phyloP scores from a whole-genome alignment of 495 filamentous ascomycete genomes.

The Penicillium roqueforti region DNA sequence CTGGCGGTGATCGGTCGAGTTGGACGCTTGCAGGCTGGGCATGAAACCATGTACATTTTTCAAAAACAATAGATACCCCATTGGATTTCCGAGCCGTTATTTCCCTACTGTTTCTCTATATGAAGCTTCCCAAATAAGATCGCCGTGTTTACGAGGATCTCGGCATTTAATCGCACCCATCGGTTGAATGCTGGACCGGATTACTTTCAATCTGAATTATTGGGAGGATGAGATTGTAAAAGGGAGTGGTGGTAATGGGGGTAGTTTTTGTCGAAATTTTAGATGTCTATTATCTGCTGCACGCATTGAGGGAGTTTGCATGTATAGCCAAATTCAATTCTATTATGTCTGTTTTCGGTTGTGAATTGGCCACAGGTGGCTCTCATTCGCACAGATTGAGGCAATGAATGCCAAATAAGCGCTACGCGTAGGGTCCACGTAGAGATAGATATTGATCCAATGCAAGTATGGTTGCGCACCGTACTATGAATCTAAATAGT shows the following conservation, averaged over 20 bases:
- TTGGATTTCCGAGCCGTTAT: neutral
- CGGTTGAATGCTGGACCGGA: conserved; percentile 41
- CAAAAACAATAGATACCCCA: conserved; percentile 18
- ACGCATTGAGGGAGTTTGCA: neutral
- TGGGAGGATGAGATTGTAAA: conserved; percentile 49
- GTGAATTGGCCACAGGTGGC: neutral
- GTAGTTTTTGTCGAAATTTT: conserved; percentile 22
- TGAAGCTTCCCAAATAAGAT: neutral
- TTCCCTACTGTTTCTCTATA: neutral
- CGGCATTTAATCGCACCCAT: conserved; percentile 43
- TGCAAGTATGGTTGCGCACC: neutral
- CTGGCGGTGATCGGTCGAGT: conserved; percentile 55
- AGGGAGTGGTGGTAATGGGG: conserved; percentile 29
- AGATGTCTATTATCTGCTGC: neutral
- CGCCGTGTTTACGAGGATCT: conserved; percentile 48
- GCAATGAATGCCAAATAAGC: neutral
- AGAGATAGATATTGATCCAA: conserved; percentile 2
- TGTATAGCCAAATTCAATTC: neutral
- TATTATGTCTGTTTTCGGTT: neutral
- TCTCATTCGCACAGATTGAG: neutral
- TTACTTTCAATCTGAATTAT: conserved; percentile 47
- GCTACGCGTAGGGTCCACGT: neutral
- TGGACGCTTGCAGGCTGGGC: conserved; percentile 85
- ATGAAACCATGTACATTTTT: conserved; percentile 30
- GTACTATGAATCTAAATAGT: conserved; percentile 18